These are phyloP conservation scores for Globisporangium parvum DNA, from an alignment of 352 stramenopile genomes.

Conservation along the genomic window DNA sequence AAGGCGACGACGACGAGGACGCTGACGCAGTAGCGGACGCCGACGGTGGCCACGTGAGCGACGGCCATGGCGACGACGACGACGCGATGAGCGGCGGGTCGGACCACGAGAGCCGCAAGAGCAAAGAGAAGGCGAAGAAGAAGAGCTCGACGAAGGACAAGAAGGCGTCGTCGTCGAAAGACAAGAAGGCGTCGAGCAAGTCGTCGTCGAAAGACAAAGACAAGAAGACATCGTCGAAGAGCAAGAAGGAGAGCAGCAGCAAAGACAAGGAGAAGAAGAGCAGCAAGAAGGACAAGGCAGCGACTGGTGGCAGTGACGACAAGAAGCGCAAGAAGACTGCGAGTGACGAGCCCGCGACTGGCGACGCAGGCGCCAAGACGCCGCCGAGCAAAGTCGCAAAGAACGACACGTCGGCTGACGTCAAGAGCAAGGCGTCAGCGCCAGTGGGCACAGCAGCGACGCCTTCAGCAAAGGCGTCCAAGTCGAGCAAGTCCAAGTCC, in stretches of 20 bases:
- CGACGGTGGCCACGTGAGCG: constrained; percentile 12
- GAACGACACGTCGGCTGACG: constrained; percentile 25
- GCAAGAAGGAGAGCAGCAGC: constrained; percentile 25
- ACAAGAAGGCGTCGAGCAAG: constrained; percentile 23
- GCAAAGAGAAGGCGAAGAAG: constrained; percentile 31
- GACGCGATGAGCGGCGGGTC: constrained; percentile 17
- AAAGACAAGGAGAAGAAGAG: constrained; percentile 24
- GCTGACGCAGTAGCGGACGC: constrained; percentile 19
- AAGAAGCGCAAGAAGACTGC: constrained; percentile 21
- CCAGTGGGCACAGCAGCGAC: neutral
- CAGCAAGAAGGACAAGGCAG: constrained; percentile 11
- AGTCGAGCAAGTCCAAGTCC: constrained; percentile 4
- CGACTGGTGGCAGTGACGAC: constrained; percentile 13
- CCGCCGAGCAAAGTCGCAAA: constrained; percentile 39
- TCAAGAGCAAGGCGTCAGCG: constrained; percentile 37
- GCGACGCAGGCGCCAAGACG: neutral
- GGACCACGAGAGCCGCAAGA: constrained; percentile 19
- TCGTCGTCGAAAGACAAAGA: constrained; percentile 12
- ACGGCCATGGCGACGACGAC: constrained; percentile 6
- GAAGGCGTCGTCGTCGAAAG: constrained; percentile 21
- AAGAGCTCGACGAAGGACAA: constrained; percentile 24
- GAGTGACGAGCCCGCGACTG: neutral
- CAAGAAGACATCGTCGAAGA: constrained; percentile 12
- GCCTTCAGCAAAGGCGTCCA: neutral
- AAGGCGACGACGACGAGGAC: constrained; percentile 21